phyloP scores from a whole-genome alignment of 2,329 filamentous ascomycete genomes.

The Lachnellula hyalina region DNA sequence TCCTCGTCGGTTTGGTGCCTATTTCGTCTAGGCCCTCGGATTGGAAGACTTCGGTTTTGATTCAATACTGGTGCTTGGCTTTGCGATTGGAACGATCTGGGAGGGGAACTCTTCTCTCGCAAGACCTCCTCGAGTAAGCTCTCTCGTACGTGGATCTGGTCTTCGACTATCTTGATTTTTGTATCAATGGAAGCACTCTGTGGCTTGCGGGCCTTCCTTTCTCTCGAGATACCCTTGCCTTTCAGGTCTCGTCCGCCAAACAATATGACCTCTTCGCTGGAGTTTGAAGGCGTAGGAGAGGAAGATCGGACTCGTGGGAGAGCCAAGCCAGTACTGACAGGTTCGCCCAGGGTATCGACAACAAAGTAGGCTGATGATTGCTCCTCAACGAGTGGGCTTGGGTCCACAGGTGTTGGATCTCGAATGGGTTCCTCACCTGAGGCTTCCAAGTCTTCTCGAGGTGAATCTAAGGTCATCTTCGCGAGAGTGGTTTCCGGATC shows the following conservation, averaged over 20 bases:
- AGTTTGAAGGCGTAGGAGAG: constrained; percentile 44
- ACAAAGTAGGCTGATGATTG: constrained; percentile 27
- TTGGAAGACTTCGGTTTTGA: background rate
- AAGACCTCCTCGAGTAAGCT: constrained; percentile 24
- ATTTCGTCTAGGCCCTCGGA: background rate
- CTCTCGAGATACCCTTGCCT: constrained; percentile 7
- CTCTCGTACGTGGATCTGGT: constrained; percentile 25
- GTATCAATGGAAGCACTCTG: constrained; percentile 19
- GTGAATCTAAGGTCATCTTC: constrained; percentile 18
- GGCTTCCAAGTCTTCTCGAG: background rate
- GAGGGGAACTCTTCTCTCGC: background rate
- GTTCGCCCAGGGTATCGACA: constrained; percentile 32
- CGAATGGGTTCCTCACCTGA: background rate
- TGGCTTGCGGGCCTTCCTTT: background rate
- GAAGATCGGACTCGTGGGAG: constrained; percentile 26
- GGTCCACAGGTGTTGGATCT: background rate
- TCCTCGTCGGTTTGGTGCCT: constrained; percentile 14
- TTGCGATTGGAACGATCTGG: background rate
- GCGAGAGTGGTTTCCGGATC: constrained; percentile 28
- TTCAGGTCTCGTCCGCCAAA: constrained; percentile 49
- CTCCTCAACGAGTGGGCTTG: background rate
- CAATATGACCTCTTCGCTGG: constrained; percentile 68
- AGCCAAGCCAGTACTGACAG: constrained; percentile 28
- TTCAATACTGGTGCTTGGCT: background rate
- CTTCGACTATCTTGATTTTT: constrained; percentile 27